Evolutionary conservation across 345 rosid genomes (phyloP).

Genomic region (Cochlearia excelsa): DNA sequence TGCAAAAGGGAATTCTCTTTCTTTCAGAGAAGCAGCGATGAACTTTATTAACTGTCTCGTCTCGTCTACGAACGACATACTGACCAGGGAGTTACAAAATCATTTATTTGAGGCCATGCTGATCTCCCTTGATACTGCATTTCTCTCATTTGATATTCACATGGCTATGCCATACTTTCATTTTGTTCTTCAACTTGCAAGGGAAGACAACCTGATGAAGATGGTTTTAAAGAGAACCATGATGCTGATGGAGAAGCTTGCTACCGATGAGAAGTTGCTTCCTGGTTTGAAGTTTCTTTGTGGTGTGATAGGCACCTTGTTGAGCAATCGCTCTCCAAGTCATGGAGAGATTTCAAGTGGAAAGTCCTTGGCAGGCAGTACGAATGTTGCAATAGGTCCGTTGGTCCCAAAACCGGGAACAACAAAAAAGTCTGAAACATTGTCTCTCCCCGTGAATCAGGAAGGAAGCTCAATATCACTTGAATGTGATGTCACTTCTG

Average conservation of each 20-base stretch:
- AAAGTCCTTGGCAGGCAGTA: constrained; percentile 48
- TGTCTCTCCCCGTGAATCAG: constrained; percentile 63
- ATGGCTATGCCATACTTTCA: constrained; percentile 73
- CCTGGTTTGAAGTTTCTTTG: constrained; percentile 81
- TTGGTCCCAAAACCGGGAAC: constrained; percentile 63
- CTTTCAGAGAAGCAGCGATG: constrained; percentile 80
- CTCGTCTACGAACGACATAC: constrained; percentile 47
- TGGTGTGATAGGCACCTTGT: constrained; percentile 71
- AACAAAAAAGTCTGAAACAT: constrained; percentile 61
- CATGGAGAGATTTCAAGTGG: constrained; percentile 43
- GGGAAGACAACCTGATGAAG: constrained; percentile 58
- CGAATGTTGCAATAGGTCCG: constrained; percentile 43
- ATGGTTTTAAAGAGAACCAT: constrained; percentile 66
- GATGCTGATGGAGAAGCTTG: constrained; percentile 70
- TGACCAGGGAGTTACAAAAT: constrained; percentile 48
- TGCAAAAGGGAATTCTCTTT: constrained; percentile 59
- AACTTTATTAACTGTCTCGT: constrained; percentile 64
- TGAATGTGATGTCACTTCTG: constrained; percentile 93
- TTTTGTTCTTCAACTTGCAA: constrained; percentile 73
- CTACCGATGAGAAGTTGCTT: constrained; percentile 60
- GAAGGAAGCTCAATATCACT: constrained; percentile 69
- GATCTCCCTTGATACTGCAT: constrained; percentile 70
- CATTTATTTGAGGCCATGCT: constrained; percentile 87
- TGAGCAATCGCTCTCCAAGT: constrained; percentile 55
- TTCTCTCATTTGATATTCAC: constrained; percentile 71